Base-by-base conservation (phyloP, 169 alveolate species). In the Cryptosporidium sp. region DNA sequence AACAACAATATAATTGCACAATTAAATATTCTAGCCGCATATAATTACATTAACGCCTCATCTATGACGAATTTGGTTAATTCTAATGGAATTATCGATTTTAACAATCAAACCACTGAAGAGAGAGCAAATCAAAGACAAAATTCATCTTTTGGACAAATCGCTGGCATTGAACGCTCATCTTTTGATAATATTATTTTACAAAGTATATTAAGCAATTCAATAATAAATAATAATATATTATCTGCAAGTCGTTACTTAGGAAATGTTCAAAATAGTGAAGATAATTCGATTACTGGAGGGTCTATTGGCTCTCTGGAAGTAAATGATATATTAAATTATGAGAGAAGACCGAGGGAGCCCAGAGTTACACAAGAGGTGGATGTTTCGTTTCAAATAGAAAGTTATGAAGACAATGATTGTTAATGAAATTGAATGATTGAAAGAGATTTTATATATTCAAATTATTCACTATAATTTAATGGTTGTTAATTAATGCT, bases 351-450 rank as follows among this genome's bases (percentile, higher is more conserved):
- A 33, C 89, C 89, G 10, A 80, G 89, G 45, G 75, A 62, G 26
- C 89, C 89, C 16, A 59, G 89, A 80, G 74, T 61, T 39, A 80
- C 75, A 59, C 89, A 80, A 70, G 67, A 70, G 35, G 89, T 74
- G 3, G 89, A 80, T 50, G 65, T 80, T 59, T 80, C 80, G 21
- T 65, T 80, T 43, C 37, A 65, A 26, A 5, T 61, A 26, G 67
- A 26, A 1, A 37, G 50, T 75, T n/a, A 18, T 41, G 84, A 45
- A n/a, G 16, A 67, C n/a, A 33, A 70, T 10, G 41, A 29, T 43
- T 48, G 45, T 18, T 45, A n/a, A 5, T 4, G 6, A 48, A 2
- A 29, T 21, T 48, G 18, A 45, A 70, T 21, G 10, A 55, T 55
- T 55, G 18, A 55, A 55, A 55, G 3, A 8, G 48, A 55, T 55